Evolutionary conservation across 306 rosid species (phyloP), one percentile per base, ranked within the genome.

Genomic region (Fragaria nilgerrensis): DNA sequence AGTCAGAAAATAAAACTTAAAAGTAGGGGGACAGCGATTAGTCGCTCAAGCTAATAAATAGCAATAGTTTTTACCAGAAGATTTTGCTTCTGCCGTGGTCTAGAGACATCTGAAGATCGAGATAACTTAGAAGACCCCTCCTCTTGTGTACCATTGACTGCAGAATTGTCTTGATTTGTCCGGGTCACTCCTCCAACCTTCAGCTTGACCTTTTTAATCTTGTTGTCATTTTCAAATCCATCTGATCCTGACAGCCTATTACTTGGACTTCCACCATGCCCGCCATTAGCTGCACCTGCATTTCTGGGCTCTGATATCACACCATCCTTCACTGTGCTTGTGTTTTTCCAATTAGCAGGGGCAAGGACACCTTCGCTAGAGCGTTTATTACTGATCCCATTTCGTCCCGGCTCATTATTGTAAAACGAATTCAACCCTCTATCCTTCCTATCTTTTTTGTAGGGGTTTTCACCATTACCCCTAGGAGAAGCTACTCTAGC

Each of bases 351-450:
- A 88, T 90, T 89, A 61, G 92, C 95, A 1, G 96, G 97, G 52
- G 98, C 95, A 85, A 95, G 96, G 73, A 90, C 93, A 10, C 96
- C 98, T 82, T 92, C 93, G 17, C 97, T 87, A 63, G 91, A 82
- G 39, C 94, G 93, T 70, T 83, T 89, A 73, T 82, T 86, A 79
- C 75, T 73, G 41, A 76, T 85, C 34, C 87, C 90, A 75, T 74
- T 75, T 36, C 77, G 81, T 49, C 90, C 83, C 3, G 91, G 78
- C 72, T 86, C 97, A 25, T 79, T 84, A 69, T 77, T 89, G 78
- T 91, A 87, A 78, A 82, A 82, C 0, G 76, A 80, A 74, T 80
- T 84, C 73, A 74, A 87, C 72, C 85, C 91, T 72, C 85, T 90
- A 39, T 86, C 91, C 39, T 83, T 87, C 63, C 74, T 86, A 84